Conservation (phyloP, 768 basidiomycete genomes). For the Austroboletus festivus region DNA sequence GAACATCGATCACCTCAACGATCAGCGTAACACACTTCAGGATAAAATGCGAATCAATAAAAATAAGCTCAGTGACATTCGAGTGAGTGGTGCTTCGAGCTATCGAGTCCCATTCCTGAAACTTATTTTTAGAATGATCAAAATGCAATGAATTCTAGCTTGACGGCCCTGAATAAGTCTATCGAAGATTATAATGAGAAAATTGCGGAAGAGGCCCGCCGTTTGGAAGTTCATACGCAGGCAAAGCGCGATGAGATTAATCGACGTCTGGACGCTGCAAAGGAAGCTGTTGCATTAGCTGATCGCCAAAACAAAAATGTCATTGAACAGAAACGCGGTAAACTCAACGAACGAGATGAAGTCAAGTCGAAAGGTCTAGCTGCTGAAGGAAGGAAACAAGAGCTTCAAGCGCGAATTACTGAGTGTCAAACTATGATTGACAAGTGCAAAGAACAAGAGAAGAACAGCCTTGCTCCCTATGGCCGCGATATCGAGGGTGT, state of each 20-base stretch:
- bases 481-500: constrained; percentile 60
- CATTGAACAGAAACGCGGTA: constrained; percentile 33
- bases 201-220: constrained; percentile 52
- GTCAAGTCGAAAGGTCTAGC: constrained; percentile 36
- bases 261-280: constrained; percentile 47
- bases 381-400: constrained; percentile 31
- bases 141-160: constrained; percentile 44
- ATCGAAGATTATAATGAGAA: constrained; percentile 40
- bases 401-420: constrained; percentile 41
- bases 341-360: constrained; percentile 28
- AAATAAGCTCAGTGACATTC: constrained; percentile 39
- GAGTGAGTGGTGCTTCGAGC: constrained; percentile 35
- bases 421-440: constrained; percentile 49
- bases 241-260: constrained; percentile 59
- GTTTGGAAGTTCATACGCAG: constrained; percentile 55
- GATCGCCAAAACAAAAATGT: constrained; percentile 36
- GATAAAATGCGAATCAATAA: constrained; percentile 47
- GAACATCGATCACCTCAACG: constrained; percentile 46
- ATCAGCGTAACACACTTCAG: constrained; percentile 33
- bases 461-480: constrained; percentile 58
- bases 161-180: constrained; percentile 31
- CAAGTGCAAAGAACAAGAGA: constrained; percentile 47
- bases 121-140: constrained; percentile 44
- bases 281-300: constrained; percentile 35
- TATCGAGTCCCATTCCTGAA: constrained; percentile 3